Conservation (phyloP, 352 stramenopile species). For the Pythium biforme region DNA sequence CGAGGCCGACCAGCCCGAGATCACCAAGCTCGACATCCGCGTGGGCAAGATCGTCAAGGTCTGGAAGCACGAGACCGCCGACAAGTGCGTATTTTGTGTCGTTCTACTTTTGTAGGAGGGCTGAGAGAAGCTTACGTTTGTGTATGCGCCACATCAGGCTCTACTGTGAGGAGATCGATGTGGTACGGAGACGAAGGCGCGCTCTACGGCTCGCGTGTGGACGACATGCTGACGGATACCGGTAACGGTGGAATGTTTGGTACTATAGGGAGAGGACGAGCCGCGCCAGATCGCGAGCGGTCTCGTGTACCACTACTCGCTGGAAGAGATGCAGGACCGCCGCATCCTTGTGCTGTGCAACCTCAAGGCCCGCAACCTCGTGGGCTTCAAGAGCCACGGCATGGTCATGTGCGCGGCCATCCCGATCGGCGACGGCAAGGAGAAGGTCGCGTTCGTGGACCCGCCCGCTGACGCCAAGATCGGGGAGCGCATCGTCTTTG, state of each 20-base stretch:
- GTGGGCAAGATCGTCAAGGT: constrained; percentile 91
- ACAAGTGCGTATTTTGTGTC: constrained; percentile 54
- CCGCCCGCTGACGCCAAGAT: constrained; percentile 69
- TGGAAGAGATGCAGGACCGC: constrained; percentile 85
- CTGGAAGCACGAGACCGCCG: constrained; percentile 89
- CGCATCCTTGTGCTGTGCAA: constrained; percentile 90
- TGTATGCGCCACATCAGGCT: constrained; percentile 35
- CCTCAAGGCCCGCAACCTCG: constrained; percentile 89
- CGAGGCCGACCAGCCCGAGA: constrained; percentile 70
- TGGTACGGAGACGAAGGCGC: constrained; percentile 35
- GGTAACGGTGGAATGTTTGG: not conserved
- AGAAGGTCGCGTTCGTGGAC: constrained; percentile 85
- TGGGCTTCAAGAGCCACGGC: constrained; percentile 89
- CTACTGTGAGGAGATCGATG: constrained; percentile 92
- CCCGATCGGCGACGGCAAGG: constrained; percentile 62
- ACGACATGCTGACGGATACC: not conserved
- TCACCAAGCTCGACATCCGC: constrained; percentile 92
- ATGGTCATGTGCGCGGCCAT: constrained; percentile 90
- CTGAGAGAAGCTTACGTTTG: not conserved
- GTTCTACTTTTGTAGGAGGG: not conserved
- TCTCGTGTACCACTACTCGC: constrained; percentile 84
- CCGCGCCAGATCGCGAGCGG: constrained; percentile 86
- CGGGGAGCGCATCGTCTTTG: constrained; percentile 75
- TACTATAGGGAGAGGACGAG: constrained; percentile 57
- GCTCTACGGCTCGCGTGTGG: not conserved